These are phyloP conservation scores for Moesziomyces aphidis DNA, from an alignment of 1,284 basidiomycete species.

Conservation along the genomic window DNA sequence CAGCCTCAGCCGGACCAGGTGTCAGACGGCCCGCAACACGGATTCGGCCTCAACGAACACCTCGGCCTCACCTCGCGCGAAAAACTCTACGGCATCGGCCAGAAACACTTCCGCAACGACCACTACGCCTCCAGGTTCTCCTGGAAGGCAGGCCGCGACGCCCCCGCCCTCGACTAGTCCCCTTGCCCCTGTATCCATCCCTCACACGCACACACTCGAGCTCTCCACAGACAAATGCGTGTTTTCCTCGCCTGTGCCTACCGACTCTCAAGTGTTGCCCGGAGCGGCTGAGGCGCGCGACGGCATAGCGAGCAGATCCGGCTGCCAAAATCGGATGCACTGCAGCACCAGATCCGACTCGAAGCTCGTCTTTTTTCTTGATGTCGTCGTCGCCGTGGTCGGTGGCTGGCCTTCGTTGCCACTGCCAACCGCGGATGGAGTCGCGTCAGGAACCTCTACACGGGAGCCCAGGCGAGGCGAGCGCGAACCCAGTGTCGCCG, in stretches of 20 bases:
- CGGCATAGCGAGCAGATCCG: constrained; percentile 9
- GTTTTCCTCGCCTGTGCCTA: too few species aligned
- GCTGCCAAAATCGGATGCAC: constrained; percentile 39
- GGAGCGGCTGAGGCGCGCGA: background rate
- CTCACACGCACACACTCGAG: background rate
- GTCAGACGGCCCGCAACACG: constrained; percentile 17
- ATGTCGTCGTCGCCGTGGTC: too few species aligned
- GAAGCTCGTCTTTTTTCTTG: constrained; percentile 9
- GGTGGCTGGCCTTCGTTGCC: background rate
- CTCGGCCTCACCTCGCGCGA: constrained; percentile 58
- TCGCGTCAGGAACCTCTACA: background rate
- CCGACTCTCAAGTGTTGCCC: too few species aligned
- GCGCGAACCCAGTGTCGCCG: constrained; percentile 9
- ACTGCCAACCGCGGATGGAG: background rate
- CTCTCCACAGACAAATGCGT: background rate
- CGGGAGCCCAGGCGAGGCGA: constrained; percentile 8
- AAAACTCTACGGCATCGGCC: constrained; percentile 60
- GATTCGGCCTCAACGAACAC: constrained; percentile 49
- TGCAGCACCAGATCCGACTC: constrained; percentile 29
- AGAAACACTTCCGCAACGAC: constrained; percentile 53
- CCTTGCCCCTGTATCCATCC: too few species aligned
- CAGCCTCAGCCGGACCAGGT: constrained; percentile 10
- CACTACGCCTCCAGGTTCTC: constrained; percentile 59
- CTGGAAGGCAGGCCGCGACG: constrained; percentile 59
- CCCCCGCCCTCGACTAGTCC: constrained; percentile 35